phyloP scores from a whole-genome alignment of 1,139 yeast genomes.

The Nakaseomyces kungkrabaensis region DNA sequence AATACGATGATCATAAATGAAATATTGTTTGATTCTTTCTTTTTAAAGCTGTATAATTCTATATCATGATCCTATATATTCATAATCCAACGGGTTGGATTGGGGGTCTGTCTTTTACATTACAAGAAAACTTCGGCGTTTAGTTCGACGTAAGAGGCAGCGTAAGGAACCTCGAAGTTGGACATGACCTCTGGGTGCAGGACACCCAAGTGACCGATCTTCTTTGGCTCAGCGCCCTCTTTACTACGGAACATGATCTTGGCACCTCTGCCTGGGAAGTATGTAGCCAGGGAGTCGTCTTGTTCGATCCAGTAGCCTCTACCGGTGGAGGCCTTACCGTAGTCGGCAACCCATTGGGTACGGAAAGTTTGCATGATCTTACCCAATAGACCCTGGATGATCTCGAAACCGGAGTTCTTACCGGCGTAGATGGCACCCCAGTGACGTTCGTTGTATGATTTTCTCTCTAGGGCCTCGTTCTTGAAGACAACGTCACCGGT shows the following conservation, averaged over 20 bases:
- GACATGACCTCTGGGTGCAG: constrained; percentile 90
- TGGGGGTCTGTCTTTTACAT: constrained; percentile 7
- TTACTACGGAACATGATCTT: constrained; percentile 61
- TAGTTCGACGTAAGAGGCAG: constrained; percentile 83
- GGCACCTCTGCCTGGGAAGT: constrained; percentile 98
- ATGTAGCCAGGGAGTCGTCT: constrained; percentile 58
- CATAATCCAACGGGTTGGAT: neutral
- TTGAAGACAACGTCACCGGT: constrained; percentile 91
- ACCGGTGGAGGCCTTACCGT: constrained; percentile 35
- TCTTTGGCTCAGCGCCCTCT: constrained; percentile 45
- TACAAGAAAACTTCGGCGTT: constrained; percentile 77
- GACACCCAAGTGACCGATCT: constrained; percentile 83
- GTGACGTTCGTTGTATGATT: constrained; percentile 84
- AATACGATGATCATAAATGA: too few species aligned
- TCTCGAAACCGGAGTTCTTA: constrained; percentile 89
- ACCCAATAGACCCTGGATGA: constrained; percentile 88
- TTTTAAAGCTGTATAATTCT: neutral
- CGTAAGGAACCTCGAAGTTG: constrained; percentile 84
- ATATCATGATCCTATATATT: neutral
- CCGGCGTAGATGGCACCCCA: constrained; percentile 95
- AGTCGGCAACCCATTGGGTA: constrained; percentile 66
- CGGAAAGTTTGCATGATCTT: constrained; percentile 94
- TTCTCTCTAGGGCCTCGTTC: constrained; percentile 70
- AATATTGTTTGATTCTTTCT: neutral
- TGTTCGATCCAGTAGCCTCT: constrained; percentile 86